A percentile compares a stretch with the other conserved stretches of the same genome.
Evolutionary conservation across 2,329 filamentous ascomycete genomes (phyloP).

Genomic region (Helotiales sp.): DNA sequence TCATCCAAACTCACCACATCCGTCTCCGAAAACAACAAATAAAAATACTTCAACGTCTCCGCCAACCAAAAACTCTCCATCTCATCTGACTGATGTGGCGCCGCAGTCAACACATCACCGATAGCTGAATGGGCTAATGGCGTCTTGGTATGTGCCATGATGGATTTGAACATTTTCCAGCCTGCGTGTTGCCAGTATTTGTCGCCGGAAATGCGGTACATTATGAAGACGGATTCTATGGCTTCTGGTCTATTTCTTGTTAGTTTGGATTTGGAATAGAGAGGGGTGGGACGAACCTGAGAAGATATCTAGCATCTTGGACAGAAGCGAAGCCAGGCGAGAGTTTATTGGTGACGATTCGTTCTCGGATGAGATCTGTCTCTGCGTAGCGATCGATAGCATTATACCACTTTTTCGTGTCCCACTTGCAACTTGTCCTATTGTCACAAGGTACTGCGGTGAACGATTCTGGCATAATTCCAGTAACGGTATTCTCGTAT

Average conservation of each 20-base stretch:
- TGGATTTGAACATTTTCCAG: conserved; percentile 50
- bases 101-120: conserved; percentile 38
- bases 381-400: conserved; percentile 21
- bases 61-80: conserved; percentile 66
- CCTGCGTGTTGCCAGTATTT: conserved; percentile 42
- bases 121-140: conserved; percentile 44
- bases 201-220: conserved; percentile 40
- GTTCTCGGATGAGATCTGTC: conserved; percentile 13
- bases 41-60: conserved; percentile 66
- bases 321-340: conserved; percentile 27
- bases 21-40: conserved; percentile 50
- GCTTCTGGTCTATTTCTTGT: conserved; percentile 57
- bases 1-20: conserved; percentile 59
- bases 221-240: conserved; percentile 67
- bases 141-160: conserved; percentile 44
- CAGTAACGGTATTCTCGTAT: conserved; percentile 56
- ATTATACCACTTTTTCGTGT: conserved; percentile 52
- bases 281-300: conserved; percentile 19
- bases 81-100: conserved; percentile 43
- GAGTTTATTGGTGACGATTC: conserved; percentile 17
- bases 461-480: conserved; percentile 61
- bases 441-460: conserved; percentile 39
- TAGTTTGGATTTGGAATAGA: conserved; percentile 25
- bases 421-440: conserved; percentile 28
- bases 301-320: conserved; percentile 28